Evolutionary conservation across 2,329 filamentous ascomycete genomes (phyloP), one percentile per base, ranked within the genome.

Genomic region (Sporothrix pallida): DNA sequence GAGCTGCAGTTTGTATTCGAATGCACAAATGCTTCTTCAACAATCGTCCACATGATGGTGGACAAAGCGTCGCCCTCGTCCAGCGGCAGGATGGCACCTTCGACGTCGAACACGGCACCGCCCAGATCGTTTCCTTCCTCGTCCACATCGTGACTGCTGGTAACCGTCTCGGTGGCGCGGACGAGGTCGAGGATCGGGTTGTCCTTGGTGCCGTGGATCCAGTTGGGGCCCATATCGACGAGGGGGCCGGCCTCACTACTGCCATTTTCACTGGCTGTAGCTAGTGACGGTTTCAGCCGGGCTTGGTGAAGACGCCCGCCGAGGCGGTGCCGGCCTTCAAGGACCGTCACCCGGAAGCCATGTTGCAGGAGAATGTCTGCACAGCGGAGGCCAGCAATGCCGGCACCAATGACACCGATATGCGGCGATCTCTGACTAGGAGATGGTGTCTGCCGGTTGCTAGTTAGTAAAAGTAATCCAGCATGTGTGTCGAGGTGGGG

Each of bases 191-290:
- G 80, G 17, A 93, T 92, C 0, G 92, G 90, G 78, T 94, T 94
- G 75, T 90, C 85, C 0, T 88, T 83, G 6, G 90, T 93, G 48
- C 92, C 92, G 75, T 94, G 92, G 70, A 94, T 93, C 92, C 92
- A 94, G 78, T 94, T 94, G n/a, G 92, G 90, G 0, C 92, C 92
- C 46, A 87, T 80, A 76, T 90, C 88, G n/a, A 88, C 84, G 8
- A 84, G 76, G 44, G 83, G 81, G 0, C 85, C 85, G 54, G 86
- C 87, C 13, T 31, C 46, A 5, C 9, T 37, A 2, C 44, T 13
- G 46, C 23, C 26, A 17, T 54, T 5, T 3, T 12, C 8, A 2
- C 12, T 20, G 17, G 17, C n/a, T 23, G 52, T 5, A 37, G 52
- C 8, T 3, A 26, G 3, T 4, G 26, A 10, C 2, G 37, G 52